Base-by-base conservation (phyloP, 2,329 filamentous ascomycete species). In the Aspergillus transmontanensis region DNA sequence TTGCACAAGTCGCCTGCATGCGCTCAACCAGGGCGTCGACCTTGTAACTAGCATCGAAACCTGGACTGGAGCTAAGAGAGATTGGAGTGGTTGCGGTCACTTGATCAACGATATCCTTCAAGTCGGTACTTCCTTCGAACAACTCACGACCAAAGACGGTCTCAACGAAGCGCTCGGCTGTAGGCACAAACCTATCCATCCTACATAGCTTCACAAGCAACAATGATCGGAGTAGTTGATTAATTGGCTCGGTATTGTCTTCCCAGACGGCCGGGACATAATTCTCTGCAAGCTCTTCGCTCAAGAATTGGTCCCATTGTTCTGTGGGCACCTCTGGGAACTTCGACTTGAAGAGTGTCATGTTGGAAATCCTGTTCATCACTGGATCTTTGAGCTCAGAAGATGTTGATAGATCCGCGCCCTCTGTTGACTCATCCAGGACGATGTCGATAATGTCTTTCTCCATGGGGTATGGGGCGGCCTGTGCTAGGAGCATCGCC, bases 11-110 rank as follows among this genome's bases (percentile, higher is more conserved):
- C 58, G 92, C 89, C 63, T 88, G 87, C 77, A 88, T 89, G 69
- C 92, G 87, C 78, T 97, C 92, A 34, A 98, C 96, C 59, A 99
- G 85, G 65, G 90, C 93, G 78, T 99, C 95, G 64, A 99, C 95
- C 84, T 99, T 99, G 88, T 98, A 99, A 76, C 93, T 97, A 59
- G 96, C 96, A 79, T 99, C 95, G 76, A 99, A 99, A 43, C 95
- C 95, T 64, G 94, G 93, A 73, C 91, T 97, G 6, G 95, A 99
- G 72, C 94, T 94, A 41, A 99, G 86, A 4, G 95, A 91, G 69
- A 99, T 91, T 11, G 95, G 95, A 2, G 92, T 89, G 36, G 89
- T 92, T 34, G 94, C 89, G 6, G 89, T 90, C 58, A 97, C 93
- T 78, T 96, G 90, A 58, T 89, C 86, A 61, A 96, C 91, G 21